These are phyloP conservation scores for Colletotrichum chrysophilum DNA, from an alignment of 2,329 filamentous ascomycete species.

Conservation along the genomic window DNA sequence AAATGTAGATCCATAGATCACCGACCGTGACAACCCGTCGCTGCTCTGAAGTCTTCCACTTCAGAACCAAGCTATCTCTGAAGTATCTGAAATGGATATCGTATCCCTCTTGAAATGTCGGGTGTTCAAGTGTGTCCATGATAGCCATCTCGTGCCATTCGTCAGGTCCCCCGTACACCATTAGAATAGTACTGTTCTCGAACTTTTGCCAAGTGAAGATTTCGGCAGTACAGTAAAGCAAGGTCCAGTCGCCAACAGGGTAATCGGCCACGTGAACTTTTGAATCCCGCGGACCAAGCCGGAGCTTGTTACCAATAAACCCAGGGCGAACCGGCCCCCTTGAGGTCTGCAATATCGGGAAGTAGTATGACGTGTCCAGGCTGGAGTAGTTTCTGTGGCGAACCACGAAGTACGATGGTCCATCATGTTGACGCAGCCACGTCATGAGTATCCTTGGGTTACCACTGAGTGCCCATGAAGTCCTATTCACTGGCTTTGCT, in stretches of 20 bases:
- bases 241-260: slow-evolving; percentile 58
- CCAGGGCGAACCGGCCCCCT: slow-evolving; percentile 52
- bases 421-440: slow-evolving; percentile 60
- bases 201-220: slow-evolving; percentile 74
- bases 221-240: slow-evolving; percentile 74
- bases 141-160: slow-evolving; percentile 70
- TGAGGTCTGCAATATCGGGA: slow-evolving; percentile 66
- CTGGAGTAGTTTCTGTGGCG: slow-evolving; percentile 72
- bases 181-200: slow-evolving; percentile 59
- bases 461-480: slow-evolving; percentile 56
- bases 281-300: slow-evolving; percentile 67
- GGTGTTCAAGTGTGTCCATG: slow-evolving; percentile 32
- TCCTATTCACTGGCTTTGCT: slow-evolving; percentile 56
- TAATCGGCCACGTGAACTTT: slow-evolving; percentile 74
- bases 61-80: slow-evolving; percentile 20
- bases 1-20: slow-evolving; percentile 59
- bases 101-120: slow-evolving; percentile 38
- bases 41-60: slow-evolving; percentile 59
- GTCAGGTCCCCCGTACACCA: slow-evolving; percentile 67
- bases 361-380: slow-evolving; percentile 63
- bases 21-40: slow-evolving; percentile 56
- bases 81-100: slow-evolving; percentile 9
- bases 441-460: slow-evolving; percentile 63
- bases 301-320: slow-evolving; percentile 63
- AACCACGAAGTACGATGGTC: slow-evolving; percentile 68